Evolutionary conservation across 768 basidiomycete genomes (phyloP).

Genomic region (Cystobasidiopsis lactophilus): DNA sequence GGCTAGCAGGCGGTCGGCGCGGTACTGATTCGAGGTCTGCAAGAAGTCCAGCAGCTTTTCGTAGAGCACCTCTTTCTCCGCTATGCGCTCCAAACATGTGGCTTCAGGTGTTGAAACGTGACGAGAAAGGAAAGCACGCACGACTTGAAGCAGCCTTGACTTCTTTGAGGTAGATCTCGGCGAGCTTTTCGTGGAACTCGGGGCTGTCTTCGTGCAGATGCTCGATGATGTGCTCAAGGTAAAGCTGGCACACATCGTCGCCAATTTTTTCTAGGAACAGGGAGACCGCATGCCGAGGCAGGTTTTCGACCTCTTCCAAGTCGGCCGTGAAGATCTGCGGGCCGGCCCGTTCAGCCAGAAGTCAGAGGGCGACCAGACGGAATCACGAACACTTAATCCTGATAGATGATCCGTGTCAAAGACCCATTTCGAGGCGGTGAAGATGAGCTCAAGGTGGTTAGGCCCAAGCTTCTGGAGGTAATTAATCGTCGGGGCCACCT

Average conservation of each 20-base stretch:
- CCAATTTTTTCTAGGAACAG: constrained; percentile 48
- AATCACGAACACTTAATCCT: constrained; percentile 44
- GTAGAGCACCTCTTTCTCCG: constrained; percentile 31
- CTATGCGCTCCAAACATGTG: background rate
- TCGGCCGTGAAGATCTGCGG: constrained; percentile 81
- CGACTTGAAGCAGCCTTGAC: constrained; percentile 34
- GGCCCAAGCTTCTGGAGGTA: constrained; percentile 82
- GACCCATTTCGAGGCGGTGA: constrained; percentile 63
- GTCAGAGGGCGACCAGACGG: constrained; percentile 6
- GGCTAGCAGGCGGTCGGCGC: constrained; percentile 56
- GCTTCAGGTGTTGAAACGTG: too few relatives aligned
- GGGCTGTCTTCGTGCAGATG: constrained; percentile 45
- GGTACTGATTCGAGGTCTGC: constrained; percentile 43
- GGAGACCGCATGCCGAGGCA: constrained; percentile 54
- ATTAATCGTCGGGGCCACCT: constrained; percentile 56
- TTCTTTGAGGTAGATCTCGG: constrained; percentile 60
- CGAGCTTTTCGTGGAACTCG: constrained; percentile 67
- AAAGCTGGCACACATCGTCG: constrained; percentile 41
- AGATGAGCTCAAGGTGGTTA: constrained; percentile 57
- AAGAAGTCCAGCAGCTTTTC: constrained; percentile 58
- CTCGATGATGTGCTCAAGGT: constrained; percentile 63
- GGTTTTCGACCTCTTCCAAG: constrained; percentile 45
- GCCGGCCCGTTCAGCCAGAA: background rate
- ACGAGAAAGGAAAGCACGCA: constrained; percentile 18
- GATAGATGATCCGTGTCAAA: constrained; percentile 49